Base-by-base conservation (phyloP, 2,329 filamentous ascomycete genomes). In the Lachnellula occidentalis region DNA sequence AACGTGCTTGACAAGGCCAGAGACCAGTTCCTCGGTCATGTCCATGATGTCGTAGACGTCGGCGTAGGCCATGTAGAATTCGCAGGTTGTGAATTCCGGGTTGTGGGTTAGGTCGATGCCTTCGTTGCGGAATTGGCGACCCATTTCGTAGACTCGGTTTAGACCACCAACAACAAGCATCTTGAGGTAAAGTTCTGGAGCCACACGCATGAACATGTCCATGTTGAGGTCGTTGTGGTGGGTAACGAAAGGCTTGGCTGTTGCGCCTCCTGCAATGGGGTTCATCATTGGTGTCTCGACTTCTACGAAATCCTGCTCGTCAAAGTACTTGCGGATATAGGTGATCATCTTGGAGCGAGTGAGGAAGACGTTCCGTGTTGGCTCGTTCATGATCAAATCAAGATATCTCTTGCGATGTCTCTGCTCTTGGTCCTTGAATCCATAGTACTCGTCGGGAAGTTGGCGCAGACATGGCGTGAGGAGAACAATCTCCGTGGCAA, bases 281-380 rank as follows among this genome's bases (percentile, higher is more conserved):
- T 96, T 95, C 82, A 99, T 92, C 83, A 97, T 96, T 5, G 94
- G 92, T 0, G 94, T 99, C 75, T 97, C 90, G 24, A 97, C 92
- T 71, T 96, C 92, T 53, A 91, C 79, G 72, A 99, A 99, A 66
- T 92, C 89, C 51, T 87, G 81, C 64, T 86, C 82, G 66, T 96
- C 89, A 64, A 99, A 90, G 79, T 87, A 99, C 66, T 83, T 63
- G 48, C 94, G 89, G 63, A 99, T 87, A 70, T 90, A 96, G 58
- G 82, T 85, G 69, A 95, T 83, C 67, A 97, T 92, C 81, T 90
- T 91, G 67, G 90, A 84, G 53, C 94, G 83, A 39, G 88, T 91
- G 66, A 90, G 80, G 72, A 97, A 88, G 55, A 92, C 87, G 57
- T 95, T 82, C 53, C 91, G 84, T 45, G 88, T 90, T 59, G 80